These are phyloP conservation scores for Aureobasidium melanogenum DNA, from an alignment of 2,329 filamentous ascomycete genomes.

Conservation along the genomic window DNA sequence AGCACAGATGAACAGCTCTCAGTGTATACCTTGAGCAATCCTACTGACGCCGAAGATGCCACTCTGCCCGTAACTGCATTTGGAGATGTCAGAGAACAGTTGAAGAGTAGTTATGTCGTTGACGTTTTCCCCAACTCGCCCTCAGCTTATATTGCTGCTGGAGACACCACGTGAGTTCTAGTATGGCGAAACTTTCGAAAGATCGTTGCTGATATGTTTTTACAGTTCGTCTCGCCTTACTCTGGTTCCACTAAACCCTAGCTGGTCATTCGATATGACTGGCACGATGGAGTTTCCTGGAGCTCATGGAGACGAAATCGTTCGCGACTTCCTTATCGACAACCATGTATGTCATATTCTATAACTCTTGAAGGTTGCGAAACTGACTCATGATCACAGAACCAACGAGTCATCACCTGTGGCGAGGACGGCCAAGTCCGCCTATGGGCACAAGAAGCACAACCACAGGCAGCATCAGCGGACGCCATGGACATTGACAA, in stretches of 20 bases:
- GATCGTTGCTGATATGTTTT: too few species aligned
- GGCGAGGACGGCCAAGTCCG: slow-evolving; percentile 41
- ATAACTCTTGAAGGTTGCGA: too few species aligned
- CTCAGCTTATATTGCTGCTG: slow-evolving; percentile 13
- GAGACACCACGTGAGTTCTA: slow-evolving; percentile 13
- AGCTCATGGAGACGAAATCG: slow-evolving; percentile 41
- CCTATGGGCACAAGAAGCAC: slow-evolving; percentile 29
- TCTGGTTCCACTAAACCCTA: slow-evolving; percentile 13
- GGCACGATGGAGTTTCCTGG: slow-evolving; percentile 26
- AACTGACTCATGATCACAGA: neutral
- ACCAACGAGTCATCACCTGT: slow-evolving; percentile 31
- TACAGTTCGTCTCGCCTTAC: slow-evolving; percentile 8
- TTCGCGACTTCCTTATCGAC: slow-evolving; percentile 35
- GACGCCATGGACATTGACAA: slow-evolving; percentile 13
- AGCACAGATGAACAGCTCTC: slow-evolving; percentile 73
- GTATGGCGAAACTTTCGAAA: neutral
- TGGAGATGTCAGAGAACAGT: slow-evolving; percentile 58
- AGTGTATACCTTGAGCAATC: slow-evolving; percentile 61
- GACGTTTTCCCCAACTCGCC: slow-evolving; percentile 51
- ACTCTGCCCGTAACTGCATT: slow-evolving; percentile 45
- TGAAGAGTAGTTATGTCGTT: slow-evolving; percentile 66
- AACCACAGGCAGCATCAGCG: neutral
- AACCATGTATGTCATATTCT: slow-evolving; percentile 18
- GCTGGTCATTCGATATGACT: slow-evolving; percentile 13
- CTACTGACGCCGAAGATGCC: slow-evolving; percentile 44